Evolutionary conservation across 805 yeast species (phyloP), one percentile per base, ranked within the genome.

Genomic region (Saccharomycopsis sp.): DNA sequence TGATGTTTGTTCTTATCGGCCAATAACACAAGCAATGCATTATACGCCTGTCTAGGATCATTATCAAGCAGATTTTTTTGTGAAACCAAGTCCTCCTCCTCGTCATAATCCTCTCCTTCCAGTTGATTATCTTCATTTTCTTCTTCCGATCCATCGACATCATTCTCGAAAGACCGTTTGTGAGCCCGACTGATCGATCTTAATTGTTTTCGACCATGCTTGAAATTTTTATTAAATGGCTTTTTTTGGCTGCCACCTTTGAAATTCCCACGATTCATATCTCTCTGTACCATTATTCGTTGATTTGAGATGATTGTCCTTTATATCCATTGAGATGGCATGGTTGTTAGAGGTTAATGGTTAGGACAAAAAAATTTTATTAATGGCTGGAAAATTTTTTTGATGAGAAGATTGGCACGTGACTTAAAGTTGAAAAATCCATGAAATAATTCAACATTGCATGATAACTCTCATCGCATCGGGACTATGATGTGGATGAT

Each of bases 11-110:
- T 58, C 2, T 63, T 63, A 22, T 58, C 56, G n/a, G 58, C 59
- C 9, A 87, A 74, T 54, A 87, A 75, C 1, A 89, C 82, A 66
- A 87, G 68, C 54, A 87, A 72, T 1, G 93, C 92, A 64, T 80
- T 78, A 69, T 87, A 87, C 0, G 87, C 87, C 65, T 75, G 74
- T 2, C 78, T 76, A 35, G 70, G 29, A 15, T 22, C 42, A 25
- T 35, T 23, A 15, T 19, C 34, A 44, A 17, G 66, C 64, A 57
- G 55, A 55, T 64, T 69, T 15, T 66, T 66, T 29, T 29, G 38
- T 3, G 67, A 70, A 34, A 64, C 69, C 1, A 44, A 12, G 34
- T 62, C 52, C 47, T 59, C 51, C 52, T 67, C 65, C 22, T 44
- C 58, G 1, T 65, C 70, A 24, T 51, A 65, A 14, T 62, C 66